phyloP scores from a whole-genome alignment of 2,329 filamentous ascomycete genomes.

The Colletotrichum scovillei region DNA sequence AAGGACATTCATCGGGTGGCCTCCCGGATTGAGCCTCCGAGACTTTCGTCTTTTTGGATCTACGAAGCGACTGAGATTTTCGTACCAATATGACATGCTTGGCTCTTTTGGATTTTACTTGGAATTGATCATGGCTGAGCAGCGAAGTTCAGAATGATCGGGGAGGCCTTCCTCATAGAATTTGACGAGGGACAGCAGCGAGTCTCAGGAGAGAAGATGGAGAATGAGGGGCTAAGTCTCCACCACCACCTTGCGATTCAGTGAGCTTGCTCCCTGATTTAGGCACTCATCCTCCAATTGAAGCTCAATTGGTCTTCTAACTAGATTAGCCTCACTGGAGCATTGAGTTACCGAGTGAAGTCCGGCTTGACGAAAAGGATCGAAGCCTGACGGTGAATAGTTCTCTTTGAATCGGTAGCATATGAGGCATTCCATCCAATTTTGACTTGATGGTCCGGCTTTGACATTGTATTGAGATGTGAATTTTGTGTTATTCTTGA shows the following conservation, averaged over 20 bases:
- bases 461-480: neutral
- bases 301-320: too few species aligned
- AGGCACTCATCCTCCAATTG: neutral
- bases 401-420: neutral
- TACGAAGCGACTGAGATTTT: neutral
- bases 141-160: neutral
- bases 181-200: neutral
- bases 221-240: constrained; percentile 2
- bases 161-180: constrained; percentile 8
- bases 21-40: neutral
- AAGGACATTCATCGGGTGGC: neutral
- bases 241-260: neutral
- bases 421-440: fast-evolving
- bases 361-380: neutral
- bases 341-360: neutral
- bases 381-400: neutral
- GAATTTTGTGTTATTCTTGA: neutral
- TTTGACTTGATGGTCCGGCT: too few species aligned
- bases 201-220: neutral
- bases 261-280: neutral
- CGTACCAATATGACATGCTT: neutral
- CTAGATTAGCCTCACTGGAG: too few species aligned
- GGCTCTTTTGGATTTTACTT: neutral
- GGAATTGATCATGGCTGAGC: neutral
- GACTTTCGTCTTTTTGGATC: neutral